phyloP scores from a whole-genome alignment of 257 asterid genomes.

The Penstemon barbatus region DNA sequence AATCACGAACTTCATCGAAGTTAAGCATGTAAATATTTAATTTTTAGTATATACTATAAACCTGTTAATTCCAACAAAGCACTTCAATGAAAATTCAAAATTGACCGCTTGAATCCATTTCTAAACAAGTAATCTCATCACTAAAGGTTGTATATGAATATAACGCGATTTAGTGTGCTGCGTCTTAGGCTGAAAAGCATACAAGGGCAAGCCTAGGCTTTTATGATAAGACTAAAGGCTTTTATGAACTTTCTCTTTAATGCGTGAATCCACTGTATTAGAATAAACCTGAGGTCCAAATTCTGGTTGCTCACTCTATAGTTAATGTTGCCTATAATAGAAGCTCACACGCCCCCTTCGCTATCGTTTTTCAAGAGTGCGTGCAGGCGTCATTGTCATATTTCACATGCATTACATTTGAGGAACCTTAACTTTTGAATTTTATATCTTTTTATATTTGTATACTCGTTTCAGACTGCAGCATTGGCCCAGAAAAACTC shows the following conservation, averaged over 20 bases:
- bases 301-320: not conserved
- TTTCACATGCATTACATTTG: constrained; percentile 2
- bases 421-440: constrained; percentile 20
- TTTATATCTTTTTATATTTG: constrained; percentile 5
- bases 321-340: not conserved
- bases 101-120: no score
- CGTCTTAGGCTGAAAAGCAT: no score
- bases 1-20: no score
- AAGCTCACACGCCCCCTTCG: not conserved
- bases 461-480: constrained; percentile 52
- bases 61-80: no score
- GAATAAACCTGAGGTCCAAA: not conserved
- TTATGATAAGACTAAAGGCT: no score
- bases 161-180: no score
- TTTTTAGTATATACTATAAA: no score
- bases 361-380: not conserved
- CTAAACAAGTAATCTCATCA: no score
- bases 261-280: not conserved
- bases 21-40: no score
- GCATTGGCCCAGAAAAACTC: constrained; percentile 79
- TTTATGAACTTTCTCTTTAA: not conserved
- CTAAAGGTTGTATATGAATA: no score
- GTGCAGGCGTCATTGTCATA: not conserved
- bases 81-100: no score
- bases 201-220: no score